Base-by-base conservation (phyloP, 345 rosid species). In the Salix dunnii region DNA sequence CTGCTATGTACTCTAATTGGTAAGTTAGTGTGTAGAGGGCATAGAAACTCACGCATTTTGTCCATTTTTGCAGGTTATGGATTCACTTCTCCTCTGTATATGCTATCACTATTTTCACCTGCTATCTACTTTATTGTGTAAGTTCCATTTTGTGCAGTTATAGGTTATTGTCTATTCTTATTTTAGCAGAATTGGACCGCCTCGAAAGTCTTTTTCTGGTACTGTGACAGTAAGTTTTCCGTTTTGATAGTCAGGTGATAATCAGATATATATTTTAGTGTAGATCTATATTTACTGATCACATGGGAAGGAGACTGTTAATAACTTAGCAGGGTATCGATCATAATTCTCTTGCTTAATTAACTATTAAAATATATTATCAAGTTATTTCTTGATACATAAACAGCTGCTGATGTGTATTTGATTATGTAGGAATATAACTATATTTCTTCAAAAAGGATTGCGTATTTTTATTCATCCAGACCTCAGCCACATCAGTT, bases 401-500 rank as follows among this genome's bases (percentile, higher is more conserved):
- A 18, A 16, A 7, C 68, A 64, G 40, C 21, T 28, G 40, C 35
- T 64, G 43, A 82, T 12, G 76, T 35, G 40, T 64, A 36, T 78
- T 72, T 80, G 40, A 48, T 85, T 77, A 58, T 86, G 86, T 89
- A 93, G 99, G 99, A 95, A 81, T 95, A 87, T 62, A 93, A 81
- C 48, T 87, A 89, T 75, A 84, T 93, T 79, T 84, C 89, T 13
- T 81, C 81, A 62, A 90, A 90, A 89, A 89, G 99, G 86, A 89
- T 91, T 51, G 90, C 86, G 71, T 91, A 87, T 85, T 95, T 93
- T 82, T 76, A 82, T 87, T 88, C 86, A 73, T 88, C 98, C 46
- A 89, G 87, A 85, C 94, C 97, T 87, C 96, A 91, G 86, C 94
- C 97, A 17, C 91, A 91, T 31, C 99, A 95, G 80, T 95, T 91